A percentile compares a stretch with the other conserved stretches of the same genome.
Conservation (phyloP, 139 green algal genomes). For the Haematococcus lacustris region DNA sequence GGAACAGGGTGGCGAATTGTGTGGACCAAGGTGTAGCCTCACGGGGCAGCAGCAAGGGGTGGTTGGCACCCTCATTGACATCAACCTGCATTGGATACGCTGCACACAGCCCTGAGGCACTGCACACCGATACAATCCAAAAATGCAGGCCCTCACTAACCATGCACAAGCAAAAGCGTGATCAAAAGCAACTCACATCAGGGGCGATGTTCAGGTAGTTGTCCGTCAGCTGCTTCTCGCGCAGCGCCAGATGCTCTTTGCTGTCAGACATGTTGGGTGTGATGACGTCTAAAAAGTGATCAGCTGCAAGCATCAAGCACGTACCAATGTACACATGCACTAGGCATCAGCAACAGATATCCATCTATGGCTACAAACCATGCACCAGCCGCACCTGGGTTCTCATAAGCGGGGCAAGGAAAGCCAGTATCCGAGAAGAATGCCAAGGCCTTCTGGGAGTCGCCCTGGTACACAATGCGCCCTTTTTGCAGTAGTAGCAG, state of each 20-base stretch:
- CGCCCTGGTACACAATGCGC: constrained; percentile 31
- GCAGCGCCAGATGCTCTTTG: background rate
- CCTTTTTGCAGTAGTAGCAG: constrained; percentile 48
- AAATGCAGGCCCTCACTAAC: background rate
- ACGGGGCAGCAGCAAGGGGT: constrained; percentile 14
- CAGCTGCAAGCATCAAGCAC: background rate
- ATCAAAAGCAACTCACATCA: no score
- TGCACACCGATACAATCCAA: no score
- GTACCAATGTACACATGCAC: background rate
- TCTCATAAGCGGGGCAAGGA: constrained; percentile 37
- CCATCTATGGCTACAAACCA: no score
- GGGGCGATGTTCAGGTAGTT: background rate
- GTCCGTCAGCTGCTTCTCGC: background rate
- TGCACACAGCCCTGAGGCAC: no score
- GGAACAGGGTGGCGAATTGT: constrained; percentile 39
- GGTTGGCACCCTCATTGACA: constrained; percentile 12
- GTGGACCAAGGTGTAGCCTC: constrained; percentile 35
- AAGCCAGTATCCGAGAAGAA: constrained; percentile 34
- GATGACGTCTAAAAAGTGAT: constrained; percentile 11
- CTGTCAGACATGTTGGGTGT: background rate
- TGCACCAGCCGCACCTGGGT: constrained; percentile 12
- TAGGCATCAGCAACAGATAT: background rate
- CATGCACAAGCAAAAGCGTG: background rate
- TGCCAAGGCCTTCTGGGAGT: constrained; percentile 12
- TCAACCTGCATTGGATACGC: no score